phyloP scores from a whole-genome alignment of 208 protist genomes.

The Trypanosoma caninum region DNA sequence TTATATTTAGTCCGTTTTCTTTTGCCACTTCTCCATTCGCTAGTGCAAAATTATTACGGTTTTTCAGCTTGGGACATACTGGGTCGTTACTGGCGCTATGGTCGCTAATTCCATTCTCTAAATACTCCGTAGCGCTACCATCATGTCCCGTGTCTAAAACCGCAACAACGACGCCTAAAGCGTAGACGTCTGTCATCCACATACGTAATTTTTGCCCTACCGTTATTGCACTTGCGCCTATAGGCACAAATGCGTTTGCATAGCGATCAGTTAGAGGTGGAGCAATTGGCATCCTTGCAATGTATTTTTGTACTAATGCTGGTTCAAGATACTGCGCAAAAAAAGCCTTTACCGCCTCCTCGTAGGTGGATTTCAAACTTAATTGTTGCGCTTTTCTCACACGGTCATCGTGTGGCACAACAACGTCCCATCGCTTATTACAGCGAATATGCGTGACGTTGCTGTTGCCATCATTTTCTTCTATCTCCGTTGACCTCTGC shows the following conservation, averaged over 20 bases:
- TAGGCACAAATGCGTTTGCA: conserved; percentile 33
- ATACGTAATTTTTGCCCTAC: conserved; percentile 76
- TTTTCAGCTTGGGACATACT: neutral
- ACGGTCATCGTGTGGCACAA: conserved; percentile 70
- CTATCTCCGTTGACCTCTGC: neutral
- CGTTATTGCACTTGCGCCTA: conserved; percentile 29
- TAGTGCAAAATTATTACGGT: neutral
- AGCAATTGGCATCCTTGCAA: conserved; percentile 34
- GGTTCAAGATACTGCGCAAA: conserved; percentile 61
- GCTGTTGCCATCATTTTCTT: neutral
- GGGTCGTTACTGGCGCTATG: no score
- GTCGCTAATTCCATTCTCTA: no score
- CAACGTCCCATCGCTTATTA: no score
- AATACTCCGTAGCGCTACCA: no score
- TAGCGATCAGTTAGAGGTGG: conserved; percentile 27
- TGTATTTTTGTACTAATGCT: conserved; percentile 35
- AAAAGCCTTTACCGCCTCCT: conserved; percentile 37
- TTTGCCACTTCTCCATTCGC: neutral
- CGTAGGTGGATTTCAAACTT: conserved; percentile 60
- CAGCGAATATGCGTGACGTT: conserved; percentile 1
- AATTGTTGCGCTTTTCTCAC: conserved; percentile 16
- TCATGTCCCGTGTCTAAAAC: no score
- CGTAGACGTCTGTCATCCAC: conserved; percentile 88
- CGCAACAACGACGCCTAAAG: conserved; percentile 49
- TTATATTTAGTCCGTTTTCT: neutral